A percentile compares a stretch with the other conserved stretches of the same genome.
phyloP scores from a whole-genome alignment of 345 rosid genomes.

The Brassica carinata region DNA sequence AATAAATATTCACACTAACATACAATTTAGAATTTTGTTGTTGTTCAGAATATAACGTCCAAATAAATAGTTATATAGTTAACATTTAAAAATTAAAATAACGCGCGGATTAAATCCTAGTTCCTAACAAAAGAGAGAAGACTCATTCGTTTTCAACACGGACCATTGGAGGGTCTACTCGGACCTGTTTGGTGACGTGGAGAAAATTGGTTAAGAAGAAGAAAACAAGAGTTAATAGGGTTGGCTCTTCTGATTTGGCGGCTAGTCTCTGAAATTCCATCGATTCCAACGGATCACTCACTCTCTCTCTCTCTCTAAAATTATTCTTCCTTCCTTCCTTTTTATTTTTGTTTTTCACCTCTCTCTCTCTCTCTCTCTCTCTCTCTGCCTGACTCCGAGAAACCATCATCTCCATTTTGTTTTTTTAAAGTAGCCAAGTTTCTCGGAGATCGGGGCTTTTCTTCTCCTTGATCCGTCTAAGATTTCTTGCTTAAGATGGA shows the following conservation, averaged over 20 bases:
- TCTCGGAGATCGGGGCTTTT: not conserved
- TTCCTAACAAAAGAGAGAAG: not conserved
- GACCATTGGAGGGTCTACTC: not conserved
- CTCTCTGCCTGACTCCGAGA: not conserved
- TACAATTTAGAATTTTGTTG: too few species aligned
- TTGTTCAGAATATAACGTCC: too few species aligned
- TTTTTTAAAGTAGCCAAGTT: not conserved
- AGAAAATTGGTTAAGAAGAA: not conserved
- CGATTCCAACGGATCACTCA: slow-evolving; percentile 1
- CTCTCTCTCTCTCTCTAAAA: not conserved
- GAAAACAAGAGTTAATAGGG: not conserved
- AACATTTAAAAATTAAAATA: too few species aligned
- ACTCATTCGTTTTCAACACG: not conserved
- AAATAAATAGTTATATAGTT: too few species aligned
- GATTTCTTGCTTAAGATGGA: not conserved
- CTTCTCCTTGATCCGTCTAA: not conserved
- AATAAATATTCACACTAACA: too few species aligned
- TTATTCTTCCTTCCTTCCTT: not conserved
- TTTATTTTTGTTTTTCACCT: not conserved
- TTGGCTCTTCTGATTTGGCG: not conserved
- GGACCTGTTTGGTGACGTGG: not conserved
- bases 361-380: not conserved
- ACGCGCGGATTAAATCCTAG: too few species aligned
- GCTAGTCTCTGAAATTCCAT: not conserved
- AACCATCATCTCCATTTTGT: not conserved